phyloP scores from a whole-genome alignment of 2,329 filamentous ascomycete species.

The Diaporthe sp. region DNA sequence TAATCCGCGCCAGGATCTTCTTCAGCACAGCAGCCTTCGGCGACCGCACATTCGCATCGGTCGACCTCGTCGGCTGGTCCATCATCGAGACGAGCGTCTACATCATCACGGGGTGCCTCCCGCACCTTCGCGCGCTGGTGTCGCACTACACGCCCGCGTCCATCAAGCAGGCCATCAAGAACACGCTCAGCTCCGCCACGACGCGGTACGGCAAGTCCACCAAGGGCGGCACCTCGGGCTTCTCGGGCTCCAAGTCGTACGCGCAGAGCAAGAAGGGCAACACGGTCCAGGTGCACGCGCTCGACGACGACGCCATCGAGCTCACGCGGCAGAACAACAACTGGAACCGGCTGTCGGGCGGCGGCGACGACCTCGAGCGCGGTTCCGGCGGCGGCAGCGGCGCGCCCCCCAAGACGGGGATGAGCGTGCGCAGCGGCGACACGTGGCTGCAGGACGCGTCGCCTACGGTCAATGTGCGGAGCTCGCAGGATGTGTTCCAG shows the following conservation, averaged over 20 bases:
- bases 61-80: slow-evolving; percentile 46
- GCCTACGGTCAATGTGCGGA: background rate
- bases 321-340: slow-evolving; percentile 30
- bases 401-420: background rate
- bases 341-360: slow-evolving; percentile 12
- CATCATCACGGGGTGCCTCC: slow-evolving; percentile 48
- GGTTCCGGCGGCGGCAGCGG: too few relatives aligned
- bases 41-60: slow-evolving; percentile 45
- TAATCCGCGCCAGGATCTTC: slow-evolving; percentile 44
- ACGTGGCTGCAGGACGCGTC: slow-evolving; percentile 26
- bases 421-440: background rate
- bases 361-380: background rate
- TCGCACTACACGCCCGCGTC: slow-evolving; percentile 42
- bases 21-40: slow-evolving; percentile 43
- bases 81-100: slow-evolving; percentile 47
- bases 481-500: slow-evolving; percentile 15
- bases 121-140: slow-evolving; percentile 44
- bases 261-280: slow-evolving; percentile 14
- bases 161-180: slow-evolving; percentile 39
- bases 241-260: slow-evolving; percentile 29
- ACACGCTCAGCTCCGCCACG: background rate
- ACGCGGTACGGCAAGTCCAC: background rate
- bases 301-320: slow-evolving; percentile 35
- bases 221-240: slow-evolving; percentile 32
- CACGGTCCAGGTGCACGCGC: background rate